Conservation (phyloP, 169 alveolate genomes). For the Cryptosporidium baileyi region DNA sequence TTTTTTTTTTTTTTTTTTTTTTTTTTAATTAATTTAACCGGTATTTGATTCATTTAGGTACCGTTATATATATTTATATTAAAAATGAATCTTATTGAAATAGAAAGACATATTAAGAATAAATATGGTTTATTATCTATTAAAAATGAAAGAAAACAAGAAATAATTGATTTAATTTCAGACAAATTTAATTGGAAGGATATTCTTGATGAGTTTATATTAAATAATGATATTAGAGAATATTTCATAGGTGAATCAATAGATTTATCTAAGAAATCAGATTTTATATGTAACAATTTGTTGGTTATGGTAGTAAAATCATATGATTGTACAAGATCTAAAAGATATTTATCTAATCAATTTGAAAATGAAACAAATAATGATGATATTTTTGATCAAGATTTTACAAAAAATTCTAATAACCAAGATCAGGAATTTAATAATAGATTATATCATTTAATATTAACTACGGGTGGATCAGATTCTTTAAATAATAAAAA, state of each 20-base stretch:
- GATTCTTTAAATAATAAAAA: neutral
- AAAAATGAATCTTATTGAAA: neutral
- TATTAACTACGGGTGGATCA: conserved; percentile 36
- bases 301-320: conserved; percentile 9
- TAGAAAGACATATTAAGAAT: conserved; percentile 7
- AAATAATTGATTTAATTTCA: neutral
- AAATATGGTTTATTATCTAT: conserved; percentile 18
- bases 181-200: neutral
- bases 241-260: neutral
- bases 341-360: neutral
- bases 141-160: neutral
- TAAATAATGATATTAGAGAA: conserved; percentile 24
- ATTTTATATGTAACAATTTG: neutral
- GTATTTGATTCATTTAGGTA: too few species aligned
- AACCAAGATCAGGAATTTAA: neutral
- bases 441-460: conserved; percentile 19
- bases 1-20: too few species aligned
- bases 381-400: neutral
- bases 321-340: conserved; percentile 19
- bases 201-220: conserved; percentile 30
- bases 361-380: neutral
- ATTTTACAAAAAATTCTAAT: neutral
- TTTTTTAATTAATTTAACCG: too few species aligned
- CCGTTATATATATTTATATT: too few species aligned
- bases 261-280: neutral